These are phyloP conservation scores for Pleurotus djamor DNA, from an alignment of 768 basidiomycete species.

Conservation along the genomic window DNA sequence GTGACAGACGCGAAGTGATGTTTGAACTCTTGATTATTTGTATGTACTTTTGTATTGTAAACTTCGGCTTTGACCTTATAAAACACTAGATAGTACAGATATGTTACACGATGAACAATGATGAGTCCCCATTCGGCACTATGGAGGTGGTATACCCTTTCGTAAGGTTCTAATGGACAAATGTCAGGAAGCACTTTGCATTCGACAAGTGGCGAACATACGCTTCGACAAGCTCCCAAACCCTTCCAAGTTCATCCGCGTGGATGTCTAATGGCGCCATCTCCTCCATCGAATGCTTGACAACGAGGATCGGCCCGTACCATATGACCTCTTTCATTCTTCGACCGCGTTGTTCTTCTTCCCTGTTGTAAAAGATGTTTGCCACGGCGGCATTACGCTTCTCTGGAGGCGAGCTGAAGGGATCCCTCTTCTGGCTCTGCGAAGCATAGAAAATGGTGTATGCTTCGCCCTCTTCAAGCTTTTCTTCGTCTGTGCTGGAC, in stretches of 20 bases:
- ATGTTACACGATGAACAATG: background rate
- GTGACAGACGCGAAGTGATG: background rate
- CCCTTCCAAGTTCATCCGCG: background rate
- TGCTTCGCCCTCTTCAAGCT: background rate
- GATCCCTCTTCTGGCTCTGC: constrained; percentile 2
- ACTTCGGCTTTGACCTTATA: background rate
- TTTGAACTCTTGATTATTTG: background rate
- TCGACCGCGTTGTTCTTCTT: background rate
- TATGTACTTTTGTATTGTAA: background rate
- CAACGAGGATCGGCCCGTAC: constrained; percentile 1
- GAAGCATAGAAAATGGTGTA: constrained; percentile 1
- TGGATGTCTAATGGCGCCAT: background rate
- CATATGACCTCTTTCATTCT: background rate
- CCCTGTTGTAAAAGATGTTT: background rate
- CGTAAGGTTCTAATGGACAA: background rate
- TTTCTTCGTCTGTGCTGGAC: background rate
- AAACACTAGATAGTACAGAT: background rate
- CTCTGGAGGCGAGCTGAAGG: background rate
- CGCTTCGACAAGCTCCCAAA: background rate
- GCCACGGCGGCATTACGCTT: constrained; percentile 2
- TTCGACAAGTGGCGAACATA: background rate
- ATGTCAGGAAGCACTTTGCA: background rate
- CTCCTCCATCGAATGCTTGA: background rate
- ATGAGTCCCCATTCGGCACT: no score
- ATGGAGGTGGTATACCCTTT: background rate